phyloP scores from a whole-genome alignment of 1,284 basidiomycete genomes.

The Phylloboletellus chloephorus region DNA sequence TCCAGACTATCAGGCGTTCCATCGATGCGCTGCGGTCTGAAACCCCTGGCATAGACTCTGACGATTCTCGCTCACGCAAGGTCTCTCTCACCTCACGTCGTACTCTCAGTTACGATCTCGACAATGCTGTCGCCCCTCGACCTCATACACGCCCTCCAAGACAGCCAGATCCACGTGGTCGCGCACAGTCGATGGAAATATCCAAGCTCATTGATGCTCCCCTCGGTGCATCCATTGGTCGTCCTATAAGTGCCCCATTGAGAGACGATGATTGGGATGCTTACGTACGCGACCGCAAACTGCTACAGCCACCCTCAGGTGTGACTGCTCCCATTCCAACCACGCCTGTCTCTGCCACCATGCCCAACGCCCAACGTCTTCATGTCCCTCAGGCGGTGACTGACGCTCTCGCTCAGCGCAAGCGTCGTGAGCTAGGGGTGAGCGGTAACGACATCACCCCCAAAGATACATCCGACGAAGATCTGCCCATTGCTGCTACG shows the following conservation, averaged over 20 bases:
- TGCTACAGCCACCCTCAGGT: conserved; percentile 76
- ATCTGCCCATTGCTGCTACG: conserved; percentile 48
- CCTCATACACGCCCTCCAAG: conserved; percentile 63
- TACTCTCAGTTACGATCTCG: conserved; percentile 60
- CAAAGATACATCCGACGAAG: conserved; percentile 37
- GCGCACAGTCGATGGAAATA: conserved; percentile 66
- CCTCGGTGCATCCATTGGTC: conserved; percentile 49
- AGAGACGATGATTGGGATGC: conserved; percentile 69
- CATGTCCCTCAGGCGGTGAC: conserved; percentile 64
- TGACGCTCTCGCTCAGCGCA: conserved; percentile 65
- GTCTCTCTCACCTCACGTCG: conserved; percentile 63
- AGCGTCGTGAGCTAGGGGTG: conserved; percentile 52
- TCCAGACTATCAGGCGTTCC: conserved; percentile 69
- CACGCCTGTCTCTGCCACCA: conserved; percentile 40
- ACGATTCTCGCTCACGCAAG: conserved; percentile 51
- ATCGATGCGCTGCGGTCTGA: conserved; percentile 69
- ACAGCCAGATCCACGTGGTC: conserved; percentile 56
- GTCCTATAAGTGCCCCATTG: conserved; percentile 67
- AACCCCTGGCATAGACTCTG: conserved; percentile 53
- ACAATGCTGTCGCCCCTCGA: conserved; percentile 42
- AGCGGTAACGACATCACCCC: conserved; percentile 36
- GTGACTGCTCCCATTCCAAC: conserved; percentile 67
- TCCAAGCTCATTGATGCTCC: conserved; percentile 41
- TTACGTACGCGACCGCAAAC: conserved; percentile 73
- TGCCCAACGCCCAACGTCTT: conserved; percentile 36